phyloP scores from a whole-genome alignment of 1,139 yeast genomes.

The Ashbya aceris region DNA sequence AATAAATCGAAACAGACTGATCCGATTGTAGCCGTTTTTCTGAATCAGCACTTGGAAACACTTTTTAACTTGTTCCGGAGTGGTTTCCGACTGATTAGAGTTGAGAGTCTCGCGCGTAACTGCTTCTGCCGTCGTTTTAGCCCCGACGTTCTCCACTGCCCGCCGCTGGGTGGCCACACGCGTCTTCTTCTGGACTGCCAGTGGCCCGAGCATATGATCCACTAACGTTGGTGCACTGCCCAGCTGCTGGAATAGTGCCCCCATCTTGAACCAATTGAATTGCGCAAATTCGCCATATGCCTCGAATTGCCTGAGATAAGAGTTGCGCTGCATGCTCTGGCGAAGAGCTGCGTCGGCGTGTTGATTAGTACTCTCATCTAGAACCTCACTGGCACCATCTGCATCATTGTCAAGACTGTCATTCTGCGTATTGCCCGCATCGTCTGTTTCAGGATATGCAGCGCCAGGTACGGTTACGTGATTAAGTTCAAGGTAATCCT shows the following conservation, averaged over 20 bases:
- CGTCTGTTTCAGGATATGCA: constrained; percentile 4
- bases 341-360: constrained; percentile 12
- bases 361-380: constrained; percentile 10
- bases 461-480: constrained; percentile 8
- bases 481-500: constrained; percentile 20
- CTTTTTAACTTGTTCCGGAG: constrained; percentile 50
- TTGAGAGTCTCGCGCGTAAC: constrained; percentile 45
- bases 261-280: constrained; percentile 54
- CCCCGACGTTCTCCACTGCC: constrained; percentile 36
- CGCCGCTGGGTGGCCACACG: constrained; percentile 32
- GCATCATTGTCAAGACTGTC: constrained; percentile 19
- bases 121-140: constrained; percentile 45
- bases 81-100: constrained; percentile 42
- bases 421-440: constrained; percentile 7
- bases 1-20: constrained; percentile 57
- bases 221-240: constrained; percentile 43
- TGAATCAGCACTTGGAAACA: constrained; percentile 35
- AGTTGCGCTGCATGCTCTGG: constrained; percentile 13
- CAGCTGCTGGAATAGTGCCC: constrained; percentile 41
- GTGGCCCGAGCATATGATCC: constrained; percentile 65
- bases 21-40: constrained; percentile 32
- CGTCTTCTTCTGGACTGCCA: constrained; percentile 52
- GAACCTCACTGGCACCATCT: constrained; percentile 9
- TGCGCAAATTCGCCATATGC: constrained; percentile 24
- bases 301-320: constrained; percentile 18